Conservation (phyloP, 805 yeast genomes). For the Kuraishia hungarica region DNA sequence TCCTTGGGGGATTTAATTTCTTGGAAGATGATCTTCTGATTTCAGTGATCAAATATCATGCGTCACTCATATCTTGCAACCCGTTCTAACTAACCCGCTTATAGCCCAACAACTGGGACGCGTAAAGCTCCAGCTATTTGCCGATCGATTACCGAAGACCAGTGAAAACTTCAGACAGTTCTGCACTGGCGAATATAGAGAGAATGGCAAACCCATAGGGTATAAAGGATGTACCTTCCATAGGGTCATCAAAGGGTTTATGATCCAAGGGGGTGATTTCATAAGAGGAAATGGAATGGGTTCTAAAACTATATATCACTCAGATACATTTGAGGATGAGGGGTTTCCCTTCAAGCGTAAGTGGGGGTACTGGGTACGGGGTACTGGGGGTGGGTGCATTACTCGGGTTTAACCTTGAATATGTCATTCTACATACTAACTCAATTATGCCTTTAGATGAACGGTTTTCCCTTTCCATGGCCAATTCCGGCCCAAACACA, state of each 20-base stretch:
- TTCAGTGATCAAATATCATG: no score
- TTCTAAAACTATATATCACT: conserved; percentile 29
- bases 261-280: conserved; percentile 41
- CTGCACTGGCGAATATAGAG: conserved; percentile 39
- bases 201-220: conserved; percentile 31
- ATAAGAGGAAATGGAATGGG: conserved; percentile 37
- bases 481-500: conserved; percentile 34
- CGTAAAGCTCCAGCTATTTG: conserved; percentile 33
- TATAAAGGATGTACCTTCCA: conserved; percentile 39
- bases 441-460: conserved; percentile 9
- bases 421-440: not conserved
- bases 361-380: conserved; percentile 5
- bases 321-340: conserved; percentile 34
- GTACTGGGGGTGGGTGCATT: not conserved
- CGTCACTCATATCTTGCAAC: no score
- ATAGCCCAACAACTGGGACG: conserved; percentile 27
- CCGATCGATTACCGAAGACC: conserved; percentile 33
- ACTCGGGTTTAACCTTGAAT: not conserved
- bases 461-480: conserved; percentile 25
- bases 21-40: not conserved
- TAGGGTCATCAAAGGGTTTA: conserved; percentile 59
- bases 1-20: not conserved
- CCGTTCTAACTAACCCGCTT: not conserved
- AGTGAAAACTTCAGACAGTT: conserved; percentile 43
- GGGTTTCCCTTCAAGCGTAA: conserved; percentile 24